Percentiles rank a stretch among this genome's conserved stretches.
Conservation (phyloP, 805 yeast genomes). For the Nakazawaea wyomingensis region DNA sequence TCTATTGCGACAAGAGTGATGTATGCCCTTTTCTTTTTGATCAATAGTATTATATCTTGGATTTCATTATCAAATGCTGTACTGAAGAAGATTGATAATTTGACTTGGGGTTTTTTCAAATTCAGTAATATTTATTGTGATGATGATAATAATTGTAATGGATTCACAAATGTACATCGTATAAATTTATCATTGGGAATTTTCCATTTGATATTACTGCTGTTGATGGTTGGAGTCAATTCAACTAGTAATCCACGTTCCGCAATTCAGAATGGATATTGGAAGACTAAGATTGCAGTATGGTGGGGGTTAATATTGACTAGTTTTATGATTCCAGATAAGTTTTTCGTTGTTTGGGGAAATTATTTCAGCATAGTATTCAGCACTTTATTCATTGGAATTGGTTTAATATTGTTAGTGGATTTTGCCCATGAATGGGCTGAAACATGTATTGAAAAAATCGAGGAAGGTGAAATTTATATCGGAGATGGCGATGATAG, state of each 20-base stretch:
- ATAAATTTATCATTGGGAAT: conserved; percentile 83
- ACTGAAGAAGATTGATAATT: conserved; percentile 62
- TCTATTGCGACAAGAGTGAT: conserved; percentile 80
- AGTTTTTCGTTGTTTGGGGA: conserved; percentile 85
- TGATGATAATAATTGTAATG: conserved; percentile 75
- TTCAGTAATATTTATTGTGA: conserved; percentile 54
- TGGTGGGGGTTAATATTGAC: conserved; percentile 54
- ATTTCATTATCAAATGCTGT: conserved; percentile 81
- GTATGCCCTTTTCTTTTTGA: conserved; percentile 72
- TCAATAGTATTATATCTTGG: conserved; percentile 88
- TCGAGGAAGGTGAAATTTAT: conserved; percentile 68
- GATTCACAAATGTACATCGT: conserved; percentile 92
- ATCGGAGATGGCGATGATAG: conserved; percentile 45
- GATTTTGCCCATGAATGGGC: conserved; percentile 99
- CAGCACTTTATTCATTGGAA: conserved; percentile 79
- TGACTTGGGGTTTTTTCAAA: conserved; percentile 65
- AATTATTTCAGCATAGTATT: conserved; percentile 81
- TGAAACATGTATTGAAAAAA: conserved; percentile 85
- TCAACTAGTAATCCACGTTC: conserved; percentile 77
- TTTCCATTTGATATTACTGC: conserved; percentile 69
- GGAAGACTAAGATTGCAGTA: conserved; percentile 69
- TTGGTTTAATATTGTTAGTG: conserved; percentile 84
- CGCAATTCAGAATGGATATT: conserved; percentile 83
- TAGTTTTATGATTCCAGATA: conserved; percentile 80
- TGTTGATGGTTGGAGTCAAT: conserved; percentile 63